phyloP scores from a whole-genome alignment of 768 basidiomycete genomes.

The Termitomyces titanicus region DNA sequence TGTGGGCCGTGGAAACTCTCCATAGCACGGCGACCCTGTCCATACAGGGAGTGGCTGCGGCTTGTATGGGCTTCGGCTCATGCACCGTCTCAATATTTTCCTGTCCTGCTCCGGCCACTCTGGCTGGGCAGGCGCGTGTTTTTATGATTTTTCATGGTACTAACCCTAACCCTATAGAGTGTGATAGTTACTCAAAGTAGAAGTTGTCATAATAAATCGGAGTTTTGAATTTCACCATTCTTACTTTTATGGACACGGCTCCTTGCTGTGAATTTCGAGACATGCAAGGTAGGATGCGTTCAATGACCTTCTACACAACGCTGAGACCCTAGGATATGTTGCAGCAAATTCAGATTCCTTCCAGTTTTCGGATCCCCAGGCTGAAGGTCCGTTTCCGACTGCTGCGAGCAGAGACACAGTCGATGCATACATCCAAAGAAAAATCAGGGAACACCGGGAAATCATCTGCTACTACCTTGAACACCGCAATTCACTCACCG shows the following conservation, averaged over 20 bases:
- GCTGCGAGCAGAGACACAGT: background rate
- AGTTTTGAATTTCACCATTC: too few relatives aligned
- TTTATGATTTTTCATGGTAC: background rate
- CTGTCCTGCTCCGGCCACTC: conserved; percentile 53
- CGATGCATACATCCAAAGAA: background rate
- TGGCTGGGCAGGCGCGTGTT: conserved; percentile 36
- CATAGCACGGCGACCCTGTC: conserved; percentile 77
- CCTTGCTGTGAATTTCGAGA: background rate
- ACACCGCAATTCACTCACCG: background rate
- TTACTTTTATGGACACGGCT: too few relatives aligned
- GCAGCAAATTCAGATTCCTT: background rate
- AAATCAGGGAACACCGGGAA: background rate
- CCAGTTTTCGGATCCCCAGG: background rate
- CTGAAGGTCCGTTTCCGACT: background rate
- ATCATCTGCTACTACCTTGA: background rate
- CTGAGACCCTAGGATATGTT: too few relatives aligned
- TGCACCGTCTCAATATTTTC: conserved; percentile 67
- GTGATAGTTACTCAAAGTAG: background rate
- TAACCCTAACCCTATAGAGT: background rate
- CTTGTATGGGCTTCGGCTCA: conserved; percentile 62
- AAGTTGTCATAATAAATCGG: too few relatives aligned
- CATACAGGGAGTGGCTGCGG: conserved; percentile 50
- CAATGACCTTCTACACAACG: too few relatives aligned
- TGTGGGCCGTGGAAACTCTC: conserved; percentile 54
- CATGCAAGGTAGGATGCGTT: background rate